phyloP scores from a whole-genome alignment of 1,284 basidiomycete genomes.

The Ceratobasidium sp. region DNA sequence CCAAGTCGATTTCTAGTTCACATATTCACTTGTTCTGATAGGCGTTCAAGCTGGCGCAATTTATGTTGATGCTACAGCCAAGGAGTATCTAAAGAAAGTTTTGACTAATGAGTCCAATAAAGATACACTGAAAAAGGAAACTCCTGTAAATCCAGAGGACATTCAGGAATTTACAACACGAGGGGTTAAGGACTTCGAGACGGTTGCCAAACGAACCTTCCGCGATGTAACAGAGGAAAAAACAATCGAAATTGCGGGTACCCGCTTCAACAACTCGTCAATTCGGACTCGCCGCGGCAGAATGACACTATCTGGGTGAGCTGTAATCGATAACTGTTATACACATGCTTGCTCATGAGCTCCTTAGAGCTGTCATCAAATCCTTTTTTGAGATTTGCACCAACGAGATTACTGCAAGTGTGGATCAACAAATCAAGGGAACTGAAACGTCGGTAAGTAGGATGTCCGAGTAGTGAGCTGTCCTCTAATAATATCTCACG shows the following conservation, averaged over 20 bases:
- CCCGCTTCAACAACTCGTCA: constrained; percentile 21
- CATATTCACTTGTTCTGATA: constrained; percentile 5
- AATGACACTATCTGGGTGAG: constrained; percentile 4
- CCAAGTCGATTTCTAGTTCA: too few relatives aligned
- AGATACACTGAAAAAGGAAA: constrained; percentile 2
- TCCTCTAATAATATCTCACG: not conserved
- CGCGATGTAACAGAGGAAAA: constrained; percentile 9
- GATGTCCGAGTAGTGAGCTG: not conserved
- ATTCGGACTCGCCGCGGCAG: constrained; percentile 23
- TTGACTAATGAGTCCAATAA: not conserved
- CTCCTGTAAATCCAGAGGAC: not conserved
- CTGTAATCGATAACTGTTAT: not conserved
- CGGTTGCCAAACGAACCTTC: constrained; percentile 17
- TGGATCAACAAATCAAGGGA: constrained; percentile 26
- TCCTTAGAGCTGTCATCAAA: not conserved
- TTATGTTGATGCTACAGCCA: constrained; percentile 5
- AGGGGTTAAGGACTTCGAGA: constrained; percentile 39
- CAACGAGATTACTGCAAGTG: constrained; percentile 6
- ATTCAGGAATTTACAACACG: not conserved
- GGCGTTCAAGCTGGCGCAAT: constrained; percentile 27
- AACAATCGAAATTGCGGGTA: not conserved
- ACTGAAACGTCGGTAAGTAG: constrained; percentile 10
- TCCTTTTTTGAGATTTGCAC: constrained; percentile 39
- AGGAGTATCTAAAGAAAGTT: not conserved
- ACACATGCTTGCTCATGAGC: not conserved